These are phyloP conservation scores for Podospora comata DNA, from an alignment of 495 filamentous ascomycete species.

Conservation along the genomic window DNA sequence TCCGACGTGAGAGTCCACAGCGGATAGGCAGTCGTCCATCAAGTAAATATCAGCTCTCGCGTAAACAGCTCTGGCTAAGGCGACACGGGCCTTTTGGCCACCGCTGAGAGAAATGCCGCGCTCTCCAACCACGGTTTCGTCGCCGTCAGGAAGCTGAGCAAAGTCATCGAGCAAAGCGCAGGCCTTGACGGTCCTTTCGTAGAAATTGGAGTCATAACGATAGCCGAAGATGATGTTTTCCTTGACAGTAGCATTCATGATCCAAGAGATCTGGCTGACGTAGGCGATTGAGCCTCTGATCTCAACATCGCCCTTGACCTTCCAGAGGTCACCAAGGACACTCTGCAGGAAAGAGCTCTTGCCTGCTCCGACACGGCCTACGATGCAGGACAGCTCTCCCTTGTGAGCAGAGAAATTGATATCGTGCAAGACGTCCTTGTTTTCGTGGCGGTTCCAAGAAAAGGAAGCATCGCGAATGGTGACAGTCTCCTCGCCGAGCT, in stretches of 20 bases:
- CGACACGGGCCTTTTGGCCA: slow-evolving; percentile 92
- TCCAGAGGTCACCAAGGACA: slow-evolving; percentile 87
- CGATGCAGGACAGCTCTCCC: slow-evolving; percentile 86
- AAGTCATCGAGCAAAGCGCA: slow-evolving; percentile 93
- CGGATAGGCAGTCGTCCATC: slow-evolving; percentile 89
- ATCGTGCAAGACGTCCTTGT: slow-evolving; percentile 52
- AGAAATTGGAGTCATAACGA: slow-evolving; percentile 91
- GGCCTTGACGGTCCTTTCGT: slow-evolving; percentile 88
- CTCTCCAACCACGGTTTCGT: slow-evolving; percentile 95
- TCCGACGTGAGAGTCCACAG: slow-evolving; percentile 97
- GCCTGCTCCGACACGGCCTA: slow-evolving; percentile 91
- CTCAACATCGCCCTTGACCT: slow-evolving; percentile 77
- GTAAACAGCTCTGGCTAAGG: slow-evolving; percentile 94
- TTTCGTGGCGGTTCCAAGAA: slow-evolving; percentile 83
- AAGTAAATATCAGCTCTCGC: slow-evolving; percentile 96
- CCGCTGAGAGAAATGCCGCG: slow-evolving; percentile 96
- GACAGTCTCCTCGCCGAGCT: slow-evolving; percentile 80
- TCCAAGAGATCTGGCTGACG: slow-evolving; percentile 88
- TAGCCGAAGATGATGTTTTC: slow-evolving; percentile 98
- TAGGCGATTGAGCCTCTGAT: slow-evolving; percentile 82
- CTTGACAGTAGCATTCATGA: slow-evolving; percentile 95
- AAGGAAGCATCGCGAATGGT: slow-evolving; percentile 81
- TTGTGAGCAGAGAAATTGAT: slow-evolving; percentile 86
- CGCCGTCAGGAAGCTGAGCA: slow-evolving; percentile 86
- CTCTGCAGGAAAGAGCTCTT: slow-evolving; percentile 91